phyloP scores from a whole-genome alignment of 306 rosid species.

The Rosa chinensis region DNA sequence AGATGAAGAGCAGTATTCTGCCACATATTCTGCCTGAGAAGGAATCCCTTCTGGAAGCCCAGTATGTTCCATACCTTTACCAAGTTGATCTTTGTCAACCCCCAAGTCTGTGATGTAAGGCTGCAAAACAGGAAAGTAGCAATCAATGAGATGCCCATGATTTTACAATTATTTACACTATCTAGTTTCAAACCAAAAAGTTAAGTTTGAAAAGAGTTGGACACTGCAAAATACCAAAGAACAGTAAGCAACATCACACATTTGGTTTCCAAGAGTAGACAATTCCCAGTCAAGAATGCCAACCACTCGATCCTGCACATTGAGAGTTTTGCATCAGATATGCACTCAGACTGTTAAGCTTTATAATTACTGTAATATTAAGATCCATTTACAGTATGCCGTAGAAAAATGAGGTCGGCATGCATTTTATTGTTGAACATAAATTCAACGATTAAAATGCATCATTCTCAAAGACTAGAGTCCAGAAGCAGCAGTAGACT shows the following conservation, averaged over 20 bases:
- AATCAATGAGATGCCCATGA: conserved; percentile 11
- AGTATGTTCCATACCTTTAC: conserved; percentile 53
- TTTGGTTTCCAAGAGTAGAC: conserved; percentile 95
- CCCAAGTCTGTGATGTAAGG: conserved; percentile 50
- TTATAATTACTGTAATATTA: neutral
- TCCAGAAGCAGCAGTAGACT: neutral
- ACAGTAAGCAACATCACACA: conserved; percentile 87
- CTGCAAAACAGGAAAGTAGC: conserved; percentile 47
- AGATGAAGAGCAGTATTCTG: conserved; percentile 68
- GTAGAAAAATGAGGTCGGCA: neutral
- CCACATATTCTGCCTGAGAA: conserved; percentile 74
- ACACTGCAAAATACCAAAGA: conserved; percentile 53
- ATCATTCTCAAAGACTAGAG: neutral
- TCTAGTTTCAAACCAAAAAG: conserved; percentile 9
- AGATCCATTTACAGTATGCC: neutral
- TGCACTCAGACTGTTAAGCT: conserved; percentile 25
- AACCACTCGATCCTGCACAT: conserved; percentile 88
- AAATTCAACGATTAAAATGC: neutral
- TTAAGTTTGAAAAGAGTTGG: conserved; percentile 8
- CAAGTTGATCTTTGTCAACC: conserved; percentile 25
- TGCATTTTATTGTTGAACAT: neutral
- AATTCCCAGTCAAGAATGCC: conserved; percentile 98
- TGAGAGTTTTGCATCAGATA: conserved; percentile 28
- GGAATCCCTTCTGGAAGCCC: conserved; percentile 86
- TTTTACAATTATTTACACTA: conserved; percentile 6